A percentile compares a stretch with the other conserved stretches of the same genome.
Evolutionary conservation across 208 protist species (phyloP).

Genomic region (Acanthamoeba sp.): DNA sequence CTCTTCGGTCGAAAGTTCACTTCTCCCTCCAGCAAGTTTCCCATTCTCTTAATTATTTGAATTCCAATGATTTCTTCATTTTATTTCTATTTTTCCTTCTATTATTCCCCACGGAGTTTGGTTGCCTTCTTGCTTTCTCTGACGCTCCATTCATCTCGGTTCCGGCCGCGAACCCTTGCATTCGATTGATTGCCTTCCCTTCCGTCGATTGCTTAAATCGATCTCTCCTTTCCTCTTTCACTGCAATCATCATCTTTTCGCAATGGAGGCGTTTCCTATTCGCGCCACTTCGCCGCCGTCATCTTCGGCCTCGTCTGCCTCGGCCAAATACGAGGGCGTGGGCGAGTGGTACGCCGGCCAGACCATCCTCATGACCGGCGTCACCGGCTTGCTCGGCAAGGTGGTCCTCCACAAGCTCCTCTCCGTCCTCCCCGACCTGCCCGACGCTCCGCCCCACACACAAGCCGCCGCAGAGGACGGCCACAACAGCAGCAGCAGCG

Average conservation of each 20-base stretch:
- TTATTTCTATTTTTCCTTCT: neutral
- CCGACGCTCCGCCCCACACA: neutral
- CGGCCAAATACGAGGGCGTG: neutral
- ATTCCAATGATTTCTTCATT: neutral
- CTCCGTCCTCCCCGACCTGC: constrained; percentile 42
- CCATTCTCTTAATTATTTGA: neutral
- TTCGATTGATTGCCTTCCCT: no score
- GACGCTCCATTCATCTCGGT: no score
- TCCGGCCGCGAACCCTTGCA: no score
- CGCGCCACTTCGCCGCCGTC: neutral
- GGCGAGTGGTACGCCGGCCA: constrained; percentile 9
- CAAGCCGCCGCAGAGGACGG: no score
- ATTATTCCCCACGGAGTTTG: no score
- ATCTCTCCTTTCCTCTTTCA: no score
- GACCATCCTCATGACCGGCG: constrained; percentile 38
- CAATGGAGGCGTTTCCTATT: neutral
- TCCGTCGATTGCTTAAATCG: no score
- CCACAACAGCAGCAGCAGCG: neutral
- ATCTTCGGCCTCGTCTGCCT: neutral
- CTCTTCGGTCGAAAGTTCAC: neutral
- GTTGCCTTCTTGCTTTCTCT: no score
- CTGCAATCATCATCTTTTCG: no score
- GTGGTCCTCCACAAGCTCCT: constrained; percentile 53
- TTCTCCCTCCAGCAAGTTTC: neutral
- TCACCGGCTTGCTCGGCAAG: constrained; percentile 21